Base-by-base conservation (phyloP, 257 asterid species). In the Solanum commersonii region DNA sequence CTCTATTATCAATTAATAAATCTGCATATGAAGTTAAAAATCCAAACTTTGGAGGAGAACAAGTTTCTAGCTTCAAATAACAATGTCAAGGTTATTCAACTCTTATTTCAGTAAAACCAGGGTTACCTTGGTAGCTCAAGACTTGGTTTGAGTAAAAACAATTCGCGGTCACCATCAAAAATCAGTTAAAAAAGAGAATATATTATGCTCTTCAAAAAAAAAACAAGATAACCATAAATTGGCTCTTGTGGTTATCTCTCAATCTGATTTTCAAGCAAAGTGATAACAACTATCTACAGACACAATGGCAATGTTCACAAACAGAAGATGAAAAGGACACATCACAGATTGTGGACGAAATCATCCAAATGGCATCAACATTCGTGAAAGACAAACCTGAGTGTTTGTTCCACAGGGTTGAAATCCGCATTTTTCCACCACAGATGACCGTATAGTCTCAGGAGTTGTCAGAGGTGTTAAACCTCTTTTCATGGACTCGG, bases 391-490 rank as follows among this genome's bases (percentile, higher is more conserved):
- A 90, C 25, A 44, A 88, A 97, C 99, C 98, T 96, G 99, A 92
- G 99, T 96, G 91, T 96, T 97, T n/a, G 98, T 89, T 88, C 99
- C 99, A 46, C 98, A 98, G 70, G 99, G 99, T 93, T 95, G 99
- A 90, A 97, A 97, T 70, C 98, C 99, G 81, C 99, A 97, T 91
- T 97, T 97, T 91, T 97, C 99, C 67, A 97, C 95, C 77, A 96
- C 93, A 65, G 99, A 94, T 73, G 99, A 97, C 74, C 98, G 92
- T 16, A 95, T 98, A 49, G 96, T 92, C 93, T 97, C 99, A 86
- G 99, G 99, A 6, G 98, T 95, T 38, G 92, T 94, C 77, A 97
- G 96, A 88, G 99, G 99, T 56, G 92, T 93, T 91, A 95, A 97
- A 37, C 99, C 99, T 88, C 92, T 93, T 89, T 94, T 95, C 98